Conservation (phyloP, 2,329 filamentous ascomycete genomes). For the Didymella lethalis region DNA sequence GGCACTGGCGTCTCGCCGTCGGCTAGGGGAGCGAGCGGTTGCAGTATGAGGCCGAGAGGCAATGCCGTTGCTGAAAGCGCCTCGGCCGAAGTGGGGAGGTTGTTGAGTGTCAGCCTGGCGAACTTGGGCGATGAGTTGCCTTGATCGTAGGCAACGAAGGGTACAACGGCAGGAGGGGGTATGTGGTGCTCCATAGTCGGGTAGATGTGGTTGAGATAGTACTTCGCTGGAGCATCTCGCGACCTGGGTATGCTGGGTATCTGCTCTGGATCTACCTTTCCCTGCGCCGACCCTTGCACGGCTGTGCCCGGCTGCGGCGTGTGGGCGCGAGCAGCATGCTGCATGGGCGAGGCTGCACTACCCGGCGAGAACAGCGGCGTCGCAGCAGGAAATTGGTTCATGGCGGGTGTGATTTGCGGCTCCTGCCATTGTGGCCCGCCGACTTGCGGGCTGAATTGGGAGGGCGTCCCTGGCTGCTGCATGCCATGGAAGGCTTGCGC, state of each 20-base stretch:
- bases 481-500: slow-evolving; percentile 75
- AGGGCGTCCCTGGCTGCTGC: slow-evolving; percentile 64
- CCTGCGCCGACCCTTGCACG: slow-evolving; percentile 67
- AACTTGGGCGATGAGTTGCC: slow-evolving; percentile 97
- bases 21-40: slow-evolving; percentile 84
- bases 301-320: slow-evolving; percentile 42
- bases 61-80: slow-evolving; percentile 80
- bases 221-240: slow-evolving; percentile 80
- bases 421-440: slow-evolving; percentile 52
- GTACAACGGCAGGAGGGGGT: slow-evolving; percentile 84
- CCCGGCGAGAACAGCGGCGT: slow-evolving; percentile 61
- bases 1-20: slow-evolving; percentile 87
- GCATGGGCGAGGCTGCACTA: slow-evolving; percentile 45
- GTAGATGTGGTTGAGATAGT: slow-evolving; percentile 88
- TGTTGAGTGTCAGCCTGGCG: slow-evolving; percentile 89
- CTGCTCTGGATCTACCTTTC: slow-evolving; percentile 86
- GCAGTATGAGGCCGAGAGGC: slow-evolving; percentile 85
- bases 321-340: slow-evolving; percentile 46
- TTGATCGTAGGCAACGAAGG: slow-evolving; percentile 94
- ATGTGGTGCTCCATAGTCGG: slow-evolving; percentile 95
- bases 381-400: slow-evolving; percentile 70
- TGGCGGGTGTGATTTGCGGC: slow-evolving; percentile 55
- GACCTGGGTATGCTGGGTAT: slow-evolving; percentile 89
- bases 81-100: slow-evolving; percentile 84
- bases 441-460: slow-evolving; percentile 58